A percentile compares a stretch with the other conserved stretches of the same genome.
phyloP scores from a whole-genome alignment of 805 yeast species.

The Ogataea philodendri region DNA sequence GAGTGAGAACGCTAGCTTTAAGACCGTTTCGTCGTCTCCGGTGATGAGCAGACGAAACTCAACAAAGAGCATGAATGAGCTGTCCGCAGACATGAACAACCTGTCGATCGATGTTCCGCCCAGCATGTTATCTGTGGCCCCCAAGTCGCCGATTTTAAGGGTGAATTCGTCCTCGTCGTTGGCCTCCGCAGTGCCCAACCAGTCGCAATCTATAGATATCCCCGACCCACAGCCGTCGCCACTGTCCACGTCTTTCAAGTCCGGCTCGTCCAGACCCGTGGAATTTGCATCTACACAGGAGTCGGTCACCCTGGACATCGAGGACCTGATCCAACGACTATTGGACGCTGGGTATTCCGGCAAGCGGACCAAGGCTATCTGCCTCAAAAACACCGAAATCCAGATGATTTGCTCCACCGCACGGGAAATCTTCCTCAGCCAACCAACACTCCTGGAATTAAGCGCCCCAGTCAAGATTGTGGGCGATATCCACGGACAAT shows the following conservation, averaged over 20 bases:
- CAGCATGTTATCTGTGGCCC: conserved; percentile 34
- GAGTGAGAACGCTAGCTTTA: conserved; percentile 23
- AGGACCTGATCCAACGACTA: conserved; percentile 84
- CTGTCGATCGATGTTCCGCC: conserved; percentile 30
- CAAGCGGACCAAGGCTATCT: conserved; percentile 83
- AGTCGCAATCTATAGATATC: conserved; percentile 9
- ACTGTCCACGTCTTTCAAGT: conserved; percentile 8
- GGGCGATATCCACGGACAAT: conserved; percentile 97
- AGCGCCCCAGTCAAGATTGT: conserved; percentile 85
- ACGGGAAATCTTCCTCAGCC: conserved; percentile 83
- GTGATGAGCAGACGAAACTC: conserved; percentile 29
- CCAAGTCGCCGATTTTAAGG: conserved; percentile 35
- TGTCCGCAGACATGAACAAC: conserved; percentile 18
- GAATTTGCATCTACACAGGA: conserved; percentile 9
- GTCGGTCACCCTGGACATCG: conserved; percentile 43
- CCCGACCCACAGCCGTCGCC: conserved; percentile 13
- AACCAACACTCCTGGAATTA: conserved; percentile 85
- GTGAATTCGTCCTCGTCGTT: conserved; percentile 33
- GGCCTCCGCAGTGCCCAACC: conserved; percentile 11
- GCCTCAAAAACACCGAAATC: conserved; percentile 87
- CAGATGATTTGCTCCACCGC: conserved; percentile 83
- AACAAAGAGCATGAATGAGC: conserved; percentile 23
- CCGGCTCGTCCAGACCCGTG: conserved; percentile 5
- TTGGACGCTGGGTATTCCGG: conserved; percentile 96
- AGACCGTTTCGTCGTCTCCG: conserved; percentile 26